phyloP scores from a whole-genome alignment of 2,329 filamentous ascomycete genomes.

The Ophiostoma triangulosporum region DNA sequence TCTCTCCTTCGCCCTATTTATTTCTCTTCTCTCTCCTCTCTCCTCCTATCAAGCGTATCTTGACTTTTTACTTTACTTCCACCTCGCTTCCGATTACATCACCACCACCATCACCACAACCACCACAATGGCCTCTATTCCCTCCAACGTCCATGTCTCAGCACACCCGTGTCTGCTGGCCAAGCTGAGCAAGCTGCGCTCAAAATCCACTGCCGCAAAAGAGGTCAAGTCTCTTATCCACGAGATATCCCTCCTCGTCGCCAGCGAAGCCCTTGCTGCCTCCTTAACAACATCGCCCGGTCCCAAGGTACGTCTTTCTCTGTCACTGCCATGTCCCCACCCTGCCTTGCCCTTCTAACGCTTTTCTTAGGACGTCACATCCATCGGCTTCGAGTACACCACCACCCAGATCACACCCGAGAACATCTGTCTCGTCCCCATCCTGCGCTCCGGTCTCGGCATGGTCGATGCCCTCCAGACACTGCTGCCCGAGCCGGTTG shows the following conservation, averaged over 20 bases:
- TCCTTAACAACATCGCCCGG: conserved; percentile 43
- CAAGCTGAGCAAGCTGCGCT: conserved; percentile 84
- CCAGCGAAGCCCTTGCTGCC: conserved; percentile 62
- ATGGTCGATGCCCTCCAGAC: conserved; percentile 84
- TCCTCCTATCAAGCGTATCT: background rate
- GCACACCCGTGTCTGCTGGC: conserved; percentile 72
- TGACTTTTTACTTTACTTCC: background rate
- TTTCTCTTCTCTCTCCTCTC: background rate
- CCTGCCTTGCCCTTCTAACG: background rate
- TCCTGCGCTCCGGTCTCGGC: conserved; percentile 78
- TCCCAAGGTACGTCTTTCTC: conserved; percentile 42
- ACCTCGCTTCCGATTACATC: background rate
- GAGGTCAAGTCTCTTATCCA: conserved; percentile 74
- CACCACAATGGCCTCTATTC: conserved; percentile 22
- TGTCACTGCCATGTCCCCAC: too few species aligned
- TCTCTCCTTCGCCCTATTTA: background rate
- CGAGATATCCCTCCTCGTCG: conserved; percentile 73
- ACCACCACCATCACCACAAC: background rate
- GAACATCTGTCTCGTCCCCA: conserved; percentile 71
- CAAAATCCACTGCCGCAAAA: conserved; percentile 50
- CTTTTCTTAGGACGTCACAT: conserved; percentile 52
- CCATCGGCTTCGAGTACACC: conserved; percentile 63
- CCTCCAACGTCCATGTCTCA: conserved; percentile 61
- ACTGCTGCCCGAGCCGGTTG: conserved; percentile 65
- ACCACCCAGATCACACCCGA: conserved; percentile 48